phyloP scores from a whole-genome alignment of 805 yeast genomes.

The Lachancea cidri region DNA sequence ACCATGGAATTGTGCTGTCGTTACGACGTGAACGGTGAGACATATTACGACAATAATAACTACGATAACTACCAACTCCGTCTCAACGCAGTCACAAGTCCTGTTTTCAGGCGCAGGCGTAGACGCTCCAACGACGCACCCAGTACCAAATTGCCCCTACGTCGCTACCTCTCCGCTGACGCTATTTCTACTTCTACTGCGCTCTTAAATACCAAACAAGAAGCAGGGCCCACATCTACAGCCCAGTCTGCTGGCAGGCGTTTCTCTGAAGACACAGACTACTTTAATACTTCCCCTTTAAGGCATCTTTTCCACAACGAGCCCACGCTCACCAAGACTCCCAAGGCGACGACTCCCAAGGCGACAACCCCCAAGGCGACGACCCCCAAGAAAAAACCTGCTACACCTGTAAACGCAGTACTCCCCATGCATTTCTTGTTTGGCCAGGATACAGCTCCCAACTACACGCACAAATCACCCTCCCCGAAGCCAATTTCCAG shows the following conservation, averaged over 20 bases:
- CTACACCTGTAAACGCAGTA: background rate
- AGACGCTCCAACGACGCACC: background rate
- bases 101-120: background rate
- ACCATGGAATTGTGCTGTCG: slow-evolving; percentile 30
- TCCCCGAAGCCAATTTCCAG: background rate
- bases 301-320: slow-evolving; percentile 23
- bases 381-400: background rate
- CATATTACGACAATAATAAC: slow-evolving; percentile 33
- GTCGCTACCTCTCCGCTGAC: slow-evolving; percentile 1
- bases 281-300: slow-evolving; percentile 31
- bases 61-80: slow-evolving; percentile 29
- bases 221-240: background rate
- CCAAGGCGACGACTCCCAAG: background rate
- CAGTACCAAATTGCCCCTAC: background rate
- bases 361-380: background rate
- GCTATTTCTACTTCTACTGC: background rate
- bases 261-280: slow-evolving; percentile 32
- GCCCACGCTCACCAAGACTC: slow-evolving; percentile 2
- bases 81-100: slow-evolving; percentile 14
- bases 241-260: slow-evolving; percentile 19
- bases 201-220: background rate
- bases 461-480: slow-evolving; percentile 7
- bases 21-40: slow-evolving; percentile 31
- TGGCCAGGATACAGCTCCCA: background rate
- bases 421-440: slow-evolving; percentile 6